Base-by-base conservation (phyloP, 2,329 filamentous ascomycete species). In the Aspergillus vadensis region DNA sequence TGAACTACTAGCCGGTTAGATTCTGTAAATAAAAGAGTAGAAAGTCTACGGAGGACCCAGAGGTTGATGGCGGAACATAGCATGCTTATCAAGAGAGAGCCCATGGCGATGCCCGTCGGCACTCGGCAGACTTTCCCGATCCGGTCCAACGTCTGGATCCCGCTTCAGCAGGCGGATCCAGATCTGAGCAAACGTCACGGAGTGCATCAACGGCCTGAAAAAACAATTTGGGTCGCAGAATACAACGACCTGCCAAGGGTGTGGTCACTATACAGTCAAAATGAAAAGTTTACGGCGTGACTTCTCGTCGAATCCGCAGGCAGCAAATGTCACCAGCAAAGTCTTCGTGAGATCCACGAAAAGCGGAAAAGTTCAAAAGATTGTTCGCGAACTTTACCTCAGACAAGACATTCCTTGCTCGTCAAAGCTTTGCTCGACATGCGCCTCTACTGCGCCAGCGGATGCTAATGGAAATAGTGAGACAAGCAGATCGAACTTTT, bases 391-490 rank as follows among this genome's bases (percentile, higher is more conserved):
- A 81, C 85, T 98, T 65, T 99, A 99, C 78, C 84, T 99, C 63
- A 88, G 95, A 76, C 91, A 94, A 79, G 95, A 99, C 76, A 98
- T 99, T 72, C 94, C 95, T 53, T 99, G 95, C 81, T 97, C 94
- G 36, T 98, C 94, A 25, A 90, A 89, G 76, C 82, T 99, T 48
- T 99, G 95, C 81, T 84, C 85, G 63, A 79, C 78, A 71, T 99
- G 95, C 76, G 83, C 91, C 48, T 83, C 87, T 50, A 85, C 81
- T 65, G 91, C 92, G 2, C 93, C 92, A 1, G 83, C 86, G 65
- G 91, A 95, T 80, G 92, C 93, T 27, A 85, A 87, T 68, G 89
- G 91, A 60, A 85, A 90, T 76, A 82, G 92, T 95, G 74, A 67
- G 68, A 63, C 58, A 32, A 38, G 60, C 59, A 36, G 66, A 61